These are phyloP conservation scores for Ascochyta rabiei DNA, from an alignment of 2,329 filamentous ascomycete genomes.

Conservation along the genomic window DNA sequence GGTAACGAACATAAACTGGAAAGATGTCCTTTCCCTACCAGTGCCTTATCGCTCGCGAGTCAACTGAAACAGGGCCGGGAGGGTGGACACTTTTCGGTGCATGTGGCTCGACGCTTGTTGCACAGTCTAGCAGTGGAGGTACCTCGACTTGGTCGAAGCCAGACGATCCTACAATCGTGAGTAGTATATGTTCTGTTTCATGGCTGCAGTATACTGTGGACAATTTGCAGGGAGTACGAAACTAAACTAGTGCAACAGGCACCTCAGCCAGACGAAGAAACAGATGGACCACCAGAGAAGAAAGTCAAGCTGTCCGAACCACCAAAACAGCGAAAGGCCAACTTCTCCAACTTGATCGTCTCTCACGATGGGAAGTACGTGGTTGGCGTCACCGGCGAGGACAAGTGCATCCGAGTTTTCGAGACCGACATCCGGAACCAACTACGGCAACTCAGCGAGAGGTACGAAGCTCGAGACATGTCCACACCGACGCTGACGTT, in stretches of 20 bases:
- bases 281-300: conserved; percentile 49
- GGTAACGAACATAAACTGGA: conserved; percentile 2
- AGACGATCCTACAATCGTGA: conserved; percentile 28
- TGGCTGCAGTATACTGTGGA: background rate
- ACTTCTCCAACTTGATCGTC: conserved; percentile 71
- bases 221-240: background rate
- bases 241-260: conserved; percentile 26
- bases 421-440: conserved; percentile 65
- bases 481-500: conserved; percentile 17
- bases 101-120: conserved; percentile 73
- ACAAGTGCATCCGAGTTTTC: conserved; percentile 89
- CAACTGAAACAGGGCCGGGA: conserved; percentile 11
- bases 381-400: conserved; percentile 82
- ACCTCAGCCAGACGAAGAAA: conserved; percentile 25
- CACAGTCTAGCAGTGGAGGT: conserved; percentile 38
- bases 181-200: conserved; percentile 14
- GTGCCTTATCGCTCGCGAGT: conserved; percentile 40
- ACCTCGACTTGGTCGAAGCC: conserved; percentile 38
- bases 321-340: conserved; percentile 53
- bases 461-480: conserved; percentile 56
- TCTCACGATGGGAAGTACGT: conserved; percentile 71
- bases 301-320: conserved; percentile 48
- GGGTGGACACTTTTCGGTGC: conserved; percentile 71
- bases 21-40: conserved; percentile 50
- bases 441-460: conserved; percentile 71